Evolutionary conservation across 1,139 yeast genomes (phyloP), one percentile per base, ranked within the genome.

Genomic region (Blastobotrys serpentis): DNA sequence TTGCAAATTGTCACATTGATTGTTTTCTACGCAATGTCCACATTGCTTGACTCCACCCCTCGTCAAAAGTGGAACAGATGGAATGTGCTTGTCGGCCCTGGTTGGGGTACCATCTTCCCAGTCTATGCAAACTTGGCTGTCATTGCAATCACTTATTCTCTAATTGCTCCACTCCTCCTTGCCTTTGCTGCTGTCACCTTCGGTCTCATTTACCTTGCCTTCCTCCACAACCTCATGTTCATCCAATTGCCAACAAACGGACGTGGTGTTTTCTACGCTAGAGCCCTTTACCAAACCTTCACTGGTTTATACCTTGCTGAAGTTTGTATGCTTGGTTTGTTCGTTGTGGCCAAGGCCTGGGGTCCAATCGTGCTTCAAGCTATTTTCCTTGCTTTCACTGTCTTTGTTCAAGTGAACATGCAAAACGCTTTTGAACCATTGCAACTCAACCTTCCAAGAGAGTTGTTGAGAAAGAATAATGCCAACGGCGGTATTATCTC

Each of bases 31-130:
- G 70, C 84, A 21, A 69, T 90, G 54, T 90, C 96, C 14, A 62
- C 68, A 29, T 17, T 87, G 11, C 72, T 90, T 45, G 98, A 92
- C 62, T 72, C 70, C 43, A 88, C 98, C 2, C 89, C 95, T 42
- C 76, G 98, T 62, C 88, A 88, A 76, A 86, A 85, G 70, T 89
- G 86, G 86, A 73, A 64, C 42, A 78, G 98, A 61, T 84, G 78
- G 68, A 75, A 78, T 55, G 74, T 74, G 2, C 71, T 92, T 56
- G 79, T 83, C 8, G 63, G 79, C 1, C 76, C 84, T 60, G 74
- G 79, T 16, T 92, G 96, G 95, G 98, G 98, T 53, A 86, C 95
- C 1, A 73, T 82, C 1, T 90, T 86, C 76, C 97, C 97, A 4
- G 73, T 81, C 6, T 88, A 84, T 70, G 83, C 95, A 43, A 82